Percentiles rank a stretch among this genome's conserved stretches.
Conservation (phyloP, 2,329 filamentous ascomycete genomes). For the Colletotrichum truncatum region DNA sequence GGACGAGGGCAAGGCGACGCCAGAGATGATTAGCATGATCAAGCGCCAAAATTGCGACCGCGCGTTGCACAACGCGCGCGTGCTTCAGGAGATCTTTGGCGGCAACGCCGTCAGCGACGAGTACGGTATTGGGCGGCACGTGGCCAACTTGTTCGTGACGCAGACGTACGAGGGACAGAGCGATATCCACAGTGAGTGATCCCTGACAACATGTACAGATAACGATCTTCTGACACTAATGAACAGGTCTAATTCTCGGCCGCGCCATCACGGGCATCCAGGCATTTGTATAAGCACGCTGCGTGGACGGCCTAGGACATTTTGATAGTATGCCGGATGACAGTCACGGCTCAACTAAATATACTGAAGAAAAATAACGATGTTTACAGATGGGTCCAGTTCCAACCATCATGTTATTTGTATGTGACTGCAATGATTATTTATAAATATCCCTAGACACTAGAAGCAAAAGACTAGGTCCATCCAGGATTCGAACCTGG, state of each 20-base stretch:
- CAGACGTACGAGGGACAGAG: slow-evolving; percentile 99
- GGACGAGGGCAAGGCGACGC: slow-evolving; percentile 85
- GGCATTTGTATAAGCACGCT: slow-evolving; percentile 71
- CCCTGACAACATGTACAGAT: not conserved
- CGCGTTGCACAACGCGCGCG: slow-evolving; percentile 80
- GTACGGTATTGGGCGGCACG: slow-evolving; percentile 93
- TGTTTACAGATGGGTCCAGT: too few relatives aligned
- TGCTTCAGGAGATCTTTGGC: slow-evolving; percentile 93
- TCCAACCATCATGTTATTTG: too few relatives aligned
- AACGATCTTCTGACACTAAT: slow-evolving; percentile 36
- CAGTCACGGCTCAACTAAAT: not conserved
- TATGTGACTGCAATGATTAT: too few relatives aligned
- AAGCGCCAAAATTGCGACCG: slow-evolving; percentile 98
- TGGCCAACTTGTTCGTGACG: slow-evolving; percentile 95
- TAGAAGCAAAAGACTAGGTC: slow-evolving; percentile 4
- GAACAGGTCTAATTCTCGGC: slow-evolving; percentile 72
- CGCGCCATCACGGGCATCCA: slow-evolving; percentile 79
- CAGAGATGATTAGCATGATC: slow-evolving; percentile 97
- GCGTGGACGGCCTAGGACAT: not conserved
- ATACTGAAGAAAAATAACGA: not conserved
- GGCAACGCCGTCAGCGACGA: slow-evolving; percentile 99
- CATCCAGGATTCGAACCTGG: slow-evolving; percentile 32
- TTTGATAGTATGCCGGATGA: not conserved
- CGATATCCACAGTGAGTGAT: slow-evolving; percentile 88
- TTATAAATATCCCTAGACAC: not conserved